phyloP scores from a whole-genome alignment of 306 rosid species.

The Ziziphus jujuba region DNA sequence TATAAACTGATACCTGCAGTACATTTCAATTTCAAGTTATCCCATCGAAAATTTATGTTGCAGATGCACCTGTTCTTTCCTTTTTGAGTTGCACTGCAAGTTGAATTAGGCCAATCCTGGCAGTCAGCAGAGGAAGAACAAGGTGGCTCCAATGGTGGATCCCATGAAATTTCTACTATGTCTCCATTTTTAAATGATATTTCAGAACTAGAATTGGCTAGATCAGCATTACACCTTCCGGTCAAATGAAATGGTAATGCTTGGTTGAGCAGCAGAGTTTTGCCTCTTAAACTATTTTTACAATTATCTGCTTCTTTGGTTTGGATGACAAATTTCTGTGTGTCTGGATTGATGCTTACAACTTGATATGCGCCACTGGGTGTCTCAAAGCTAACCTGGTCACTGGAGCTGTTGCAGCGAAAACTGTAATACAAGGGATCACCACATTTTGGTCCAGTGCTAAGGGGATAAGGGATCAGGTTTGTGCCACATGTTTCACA shows the following conservation, averaged over 20 bases:
- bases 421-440: slow-evolving; percentile 56
- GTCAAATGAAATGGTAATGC: slow-evolving; percentile 59
- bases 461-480: slow-evolving; percentile 68
- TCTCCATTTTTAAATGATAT: slow-evolving; percentile 40
- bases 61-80: slow-evolving; percentile 61
- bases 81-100: slow-evolving; percentile 49
- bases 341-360: slow-evolving; percentile 50
- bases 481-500: slow-evolving; percentile 81
- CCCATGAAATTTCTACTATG: slow-evolving; percentile 60
- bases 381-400: slow-evolving; percentile 53
- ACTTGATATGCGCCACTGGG: slow-evolving; percentile 46
- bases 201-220: slow-evolving; percentile 35
- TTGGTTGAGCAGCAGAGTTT: slow-evolving; percentile 42
- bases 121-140: slow-evolving; percentile 60
- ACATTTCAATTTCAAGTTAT: slow-evolving; percentile 56
- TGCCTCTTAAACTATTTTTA: slow-evolving; percentile 22
- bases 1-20: slow-evolving; percentile 36
- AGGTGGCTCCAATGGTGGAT: slow-evolving; percentile 47
- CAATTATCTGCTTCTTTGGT: slow-evolving; percentile 39
- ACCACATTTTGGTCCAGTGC: slow-evolving; percentile 67
- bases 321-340: slow-evolving; percentile 42
- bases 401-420: slow-evolving; percentile 48
- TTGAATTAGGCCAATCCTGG: slow-evolving; percentile 66
- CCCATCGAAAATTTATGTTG: slow-evolving; percentile 49
- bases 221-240: slow-evolving; percentile 44